These are phyloP conservation scores for Penicillium sp. DNA, from an alignment of 2,329 filamentous ascomycete species.

Conservation along the genomic window DNA sequence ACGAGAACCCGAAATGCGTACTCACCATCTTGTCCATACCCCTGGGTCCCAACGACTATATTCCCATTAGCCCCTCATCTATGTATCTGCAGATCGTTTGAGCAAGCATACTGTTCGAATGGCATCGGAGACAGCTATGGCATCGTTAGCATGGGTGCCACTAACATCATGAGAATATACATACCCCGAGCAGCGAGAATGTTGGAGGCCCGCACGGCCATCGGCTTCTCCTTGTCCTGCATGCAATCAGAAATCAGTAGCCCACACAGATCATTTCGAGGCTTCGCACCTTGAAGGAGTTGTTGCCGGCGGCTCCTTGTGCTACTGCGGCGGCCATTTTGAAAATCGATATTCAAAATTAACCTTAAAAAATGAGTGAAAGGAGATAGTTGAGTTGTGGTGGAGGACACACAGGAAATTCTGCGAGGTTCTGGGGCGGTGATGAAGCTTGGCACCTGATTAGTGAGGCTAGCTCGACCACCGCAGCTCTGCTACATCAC, in stretches of 20 bases:
- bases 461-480: conserved; percentile 37
- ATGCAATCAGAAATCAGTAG: conserved; percentile 38
- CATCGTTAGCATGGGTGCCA: conserved; percentile 25
- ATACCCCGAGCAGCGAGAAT: conserved; percentile 94
- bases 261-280: conserved; percentile 26
- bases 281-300: conserved; percentile 61
- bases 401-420: conserved; percentile 36
- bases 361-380: conserved; percentile 23
- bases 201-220: conserved; percentile 92
- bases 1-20: not conserved
- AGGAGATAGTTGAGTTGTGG: conserved; percentile 18
- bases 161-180: conserved; percentile 15
- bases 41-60: conserved; percentile 79
- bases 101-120: conserved; percentile 69
- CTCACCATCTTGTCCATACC: conserved; percentile 96
- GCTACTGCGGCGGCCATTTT: conserved; percentile 52
- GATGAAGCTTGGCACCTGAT: conserved; percentile 39
- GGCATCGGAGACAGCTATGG: conserved; percentile 86
- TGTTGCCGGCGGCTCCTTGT: conserved; percentile 54
- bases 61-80: conserved; percentile 40
- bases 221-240: conserved; percentile 92
- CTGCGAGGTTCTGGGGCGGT: conserved; percentile 39
- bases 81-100: conserved; percentile 10
- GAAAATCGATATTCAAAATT: conserved; percentile 25
- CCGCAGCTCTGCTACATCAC: conserved; percentile 34